These are phyloP conservation scores for Clavaria fumosa DNA, from an alignment of 768 basidiomycete species.

Conservation along the genomic window DNA sequence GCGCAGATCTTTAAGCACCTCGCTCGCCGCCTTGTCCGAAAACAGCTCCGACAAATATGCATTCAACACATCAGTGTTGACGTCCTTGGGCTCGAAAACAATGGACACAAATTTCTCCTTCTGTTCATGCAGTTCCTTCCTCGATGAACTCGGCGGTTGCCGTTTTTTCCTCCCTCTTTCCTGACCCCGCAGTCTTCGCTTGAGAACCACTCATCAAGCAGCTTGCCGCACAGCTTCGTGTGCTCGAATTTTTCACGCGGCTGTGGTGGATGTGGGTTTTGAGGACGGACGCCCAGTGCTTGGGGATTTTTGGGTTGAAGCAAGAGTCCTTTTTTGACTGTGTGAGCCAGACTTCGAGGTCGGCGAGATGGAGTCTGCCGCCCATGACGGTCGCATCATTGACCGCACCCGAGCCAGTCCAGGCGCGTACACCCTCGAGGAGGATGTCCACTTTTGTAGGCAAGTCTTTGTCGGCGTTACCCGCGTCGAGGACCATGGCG, in stretches of 20 bases:
- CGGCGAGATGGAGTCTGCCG: conserved; percentile 17
- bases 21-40: conserved; percentile 17
- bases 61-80: conserved; percentile 20
- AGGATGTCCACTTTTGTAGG: too few species aligned
- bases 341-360: conserved; percentile 23
- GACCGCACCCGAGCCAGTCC: conserved; percentile 22
- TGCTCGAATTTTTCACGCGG: conserved; percentile 24
- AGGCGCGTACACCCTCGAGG: conserved; percentile 20
- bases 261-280: conserved; percentile 25
- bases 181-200: conserved; percentile 24
- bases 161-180: conserved; percentile 5
- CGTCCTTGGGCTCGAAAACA: conserved; percentile 23
- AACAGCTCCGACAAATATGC: conserved; percentile 26
- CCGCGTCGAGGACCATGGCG: too few species aligned
- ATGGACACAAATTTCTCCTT: conserved; percentile 24
- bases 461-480: too few species aligned
- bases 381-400: not conserved
- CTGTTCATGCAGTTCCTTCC: conserved; percentile 28
- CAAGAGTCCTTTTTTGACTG: conserved; percentile 27
- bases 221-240: conserved; percentile 26
- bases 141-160: conserved; percentile 17
- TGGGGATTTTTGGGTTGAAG: conserved; percentile 21
- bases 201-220: conserved; percentile 29
- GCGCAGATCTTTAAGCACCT: conserved; percentile 18
- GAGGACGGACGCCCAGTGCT: conserved; percentile 24